Evolutionary conservation across 805 yeast genomes (phyloP).

Genomic region (Kregervanrija delftensis): DNA sequence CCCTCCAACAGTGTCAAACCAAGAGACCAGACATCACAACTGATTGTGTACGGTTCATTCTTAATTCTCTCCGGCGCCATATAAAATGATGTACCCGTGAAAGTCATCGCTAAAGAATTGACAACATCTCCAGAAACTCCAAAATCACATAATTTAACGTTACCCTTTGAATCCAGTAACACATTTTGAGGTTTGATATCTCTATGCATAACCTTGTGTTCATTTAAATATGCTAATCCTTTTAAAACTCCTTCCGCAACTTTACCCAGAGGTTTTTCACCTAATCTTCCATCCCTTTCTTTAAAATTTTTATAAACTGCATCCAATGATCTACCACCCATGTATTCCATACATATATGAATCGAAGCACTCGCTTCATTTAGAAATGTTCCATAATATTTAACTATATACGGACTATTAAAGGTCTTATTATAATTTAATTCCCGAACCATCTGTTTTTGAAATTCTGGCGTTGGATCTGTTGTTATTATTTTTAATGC

Average conservation of each 20-base stretch:
- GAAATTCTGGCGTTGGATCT: conserved; percentile 78
- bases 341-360: conserved; percentile 94
- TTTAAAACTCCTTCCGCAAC: conserved; percentile 78
- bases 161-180: conserved; percentile 64
- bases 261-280: conserved; percentile 88
- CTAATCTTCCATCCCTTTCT: conserved; percentile 73
- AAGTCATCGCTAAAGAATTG: conserved; percentile 90
- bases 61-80: conserved; percentile 98
- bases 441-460: conserved; percentile 86
- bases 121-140: conserved; percentile 98
- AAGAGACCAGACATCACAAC: conserved; percentile 94
- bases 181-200: conserved; percentile 97
- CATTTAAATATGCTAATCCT: conserved; percentile 85
- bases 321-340: conserved; percentile 90
- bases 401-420: conserved; percentile 76
- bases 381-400: conserved; percentile 87
- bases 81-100: conserved; percentile 94
- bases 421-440: conserved; percentile 82
- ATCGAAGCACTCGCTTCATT: conserved; percentile 72
- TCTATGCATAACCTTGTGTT: conserved; percentile 82
- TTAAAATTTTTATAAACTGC: conserved; percentile 79
- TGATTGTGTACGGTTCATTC: conserved; percentile 92
- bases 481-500: conserved; percentile 75
- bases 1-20: conserved; percentile 91
- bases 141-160: conserved; percentile 90